Evolutionary conservation across 768 basidiomycete species (phyloP).

Genomic region (Neoboletus brunneissimus): DNA sequence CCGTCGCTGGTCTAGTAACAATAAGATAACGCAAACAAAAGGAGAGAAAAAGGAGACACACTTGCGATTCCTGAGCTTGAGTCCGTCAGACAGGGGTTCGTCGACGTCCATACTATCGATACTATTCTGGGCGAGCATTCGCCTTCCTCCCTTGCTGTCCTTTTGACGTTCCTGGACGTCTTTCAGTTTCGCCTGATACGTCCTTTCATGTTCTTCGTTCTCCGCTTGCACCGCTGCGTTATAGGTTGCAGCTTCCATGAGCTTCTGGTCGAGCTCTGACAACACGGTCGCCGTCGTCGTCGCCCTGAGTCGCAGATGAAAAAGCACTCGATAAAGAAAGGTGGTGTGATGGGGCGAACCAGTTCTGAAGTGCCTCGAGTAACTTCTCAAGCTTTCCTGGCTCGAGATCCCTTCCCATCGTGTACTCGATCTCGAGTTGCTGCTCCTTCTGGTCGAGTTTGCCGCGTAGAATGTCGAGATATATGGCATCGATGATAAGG

Average conservation of each 20-base stretch:
- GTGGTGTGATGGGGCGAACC: constrained; percentile 41
- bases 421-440: constrained; percentile 89
- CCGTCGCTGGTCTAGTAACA: constrained; percentile 33
- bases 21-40: neutral
- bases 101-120: constrained; percentile 64
- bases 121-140: constrained; percentile 16
- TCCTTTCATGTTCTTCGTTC: constrained; percentile 55
- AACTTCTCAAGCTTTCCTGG: constrained; percentile 63
- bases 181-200: constrained; percentile 51
- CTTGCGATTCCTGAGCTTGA: constrained; percentile 59
- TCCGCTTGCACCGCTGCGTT: constrained; percentile 37
- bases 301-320: constrained; percentile 46
- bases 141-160: constrained; percentile 45
- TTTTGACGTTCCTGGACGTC: constrained; percentile 65
- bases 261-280: constrained; percentile 66
- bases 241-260: constrained; percentile 51
- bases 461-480: constrained; percentile 83
- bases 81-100: constrained; percentile 46
- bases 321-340: neutral
- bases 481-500: constrained; percentile 95
- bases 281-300: constrained; percentile 69
- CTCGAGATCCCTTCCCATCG: constrained; percentile 89
- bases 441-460: constrained; percentile 92
- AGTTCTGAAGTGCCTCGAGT: constrained; percentile 59
- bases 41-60: constrained; percentile 33